phyloP scores from a whole-genome alignment of 192 early-diverging fungal species.

The Backusella australiensis region DNA sequence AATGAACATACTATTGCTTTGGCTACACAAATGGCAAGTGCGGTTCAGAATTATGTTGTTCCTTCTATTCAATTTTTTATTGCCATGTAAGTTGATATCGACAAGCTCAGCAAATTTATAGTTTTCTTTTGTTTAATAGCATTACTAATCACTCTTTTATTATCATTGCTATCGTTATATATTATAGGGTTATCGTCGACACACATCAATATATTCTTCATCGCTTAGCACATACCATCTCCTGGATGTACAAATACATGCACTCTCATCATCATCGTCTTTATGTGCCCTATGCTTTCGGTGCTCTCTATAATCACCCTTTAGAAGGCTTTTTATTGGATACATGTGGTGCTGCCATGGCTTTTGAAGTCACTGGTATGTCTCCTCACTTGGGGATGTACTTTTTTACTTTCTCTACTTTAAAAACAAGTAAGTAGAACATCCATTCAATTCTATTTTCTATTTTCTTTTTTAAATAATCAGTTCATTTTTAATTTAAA shows the following conservation, averaged over 20 bases:
- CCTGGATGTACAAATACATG: constrained; percentile 69
- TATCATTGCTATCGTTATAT: background rate
- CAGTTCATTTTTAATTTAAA: background rate
- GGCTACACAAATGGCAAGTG: background rate
- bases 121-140: background rate
- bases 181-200: constrained; percentile 44
- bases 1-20: background rate
- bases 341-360: constrained; percentile 62
- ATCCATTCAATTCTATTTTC: background rate
- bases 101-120: background rate
- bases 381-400: constrained; percentile 59
- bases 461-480: background rate
- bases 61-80: constrained; percentile 11
- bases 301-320: constrained; percentile 84
- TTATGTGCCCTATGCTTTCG: constrained; percentile 76
- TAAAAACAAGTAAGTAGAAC: constrained; percentile 58
- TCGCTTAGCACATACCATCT: constrained; percentile 63
- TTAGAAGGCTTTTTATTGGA: constrained; percentile 78
- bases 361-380: constrained; percentile 69
- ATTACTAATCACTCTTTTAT: background rate
- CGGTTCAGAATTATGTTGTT: background rate
- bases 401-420: constrained; percentile 69
- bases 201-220: constrained; percentile 72
- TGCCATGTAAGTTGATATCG: constrained; percentile 11
- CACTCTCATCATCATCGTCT: constrained; percentile 78